Base-by-base conservation (phyloP, 352 stramenopile genomes). In the Globisporangium alternatum region DNA sequence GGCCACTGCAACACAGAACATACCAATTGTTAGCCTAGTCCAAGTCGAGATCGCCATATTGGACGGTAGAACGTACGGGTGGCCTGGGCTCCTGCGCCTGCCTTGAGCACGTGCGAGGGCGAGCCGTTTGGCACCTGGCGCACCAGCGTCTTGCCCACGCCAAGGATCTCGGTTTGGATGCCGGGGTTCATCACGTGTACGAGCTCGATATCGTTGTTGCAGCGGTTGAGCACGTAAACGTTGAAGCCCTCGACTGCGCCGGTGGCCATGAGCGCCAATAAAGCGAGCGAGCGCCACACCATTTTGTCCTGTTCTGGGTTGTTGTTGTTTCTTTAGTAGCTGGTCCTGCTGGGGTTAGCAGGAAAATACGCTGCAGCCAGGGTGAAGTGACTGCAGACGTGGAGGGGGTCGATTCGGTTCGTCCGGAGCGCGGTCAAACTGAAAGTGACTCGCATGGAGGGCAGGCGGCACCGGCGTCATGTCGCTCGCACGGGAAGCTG, bases 161-260 rank as follows among this genome's bases (percentile, higher is more conserved):
- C 39, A 13, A 89, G 64, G 31, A 62, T 56, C 64, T 77, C 61
- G 8, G 67, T 71, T 5, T 54, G 28, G 0, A 70, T 54, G 30
- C 67, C 66, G 19, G 60, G 61, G 12, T 68, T 74, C 7, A 64
- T 65, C 53, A 76, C 75, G 54, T 81, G 74, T n/a, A 73, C 67
- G 13, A 90, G 62, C 28, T 77, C 75, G 51, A 89, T 75, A 45
- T 60, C 57, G 51, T 71, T 67, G 15, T 65, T 47, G 67, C 81
- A 90, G 57, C 69, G 71, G 75, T 90, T 90, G 63, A 64, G 68
- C 56, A 90, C 68, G 64, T 81, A 78, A 64, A 89, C 60, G 44
- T 77, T 71, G 66, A 85, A 74, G 52, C 68, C 76, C 19, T 70
- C 52, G 41, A 25, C 30, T 2, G 72, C 63, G 21, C 67, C 56